A percentile compares a stretch with the other conserved stretches of the same genome.
Conservation (phyloP, 345 rosid genomes). For the Moricandia arvensis region DNA sequence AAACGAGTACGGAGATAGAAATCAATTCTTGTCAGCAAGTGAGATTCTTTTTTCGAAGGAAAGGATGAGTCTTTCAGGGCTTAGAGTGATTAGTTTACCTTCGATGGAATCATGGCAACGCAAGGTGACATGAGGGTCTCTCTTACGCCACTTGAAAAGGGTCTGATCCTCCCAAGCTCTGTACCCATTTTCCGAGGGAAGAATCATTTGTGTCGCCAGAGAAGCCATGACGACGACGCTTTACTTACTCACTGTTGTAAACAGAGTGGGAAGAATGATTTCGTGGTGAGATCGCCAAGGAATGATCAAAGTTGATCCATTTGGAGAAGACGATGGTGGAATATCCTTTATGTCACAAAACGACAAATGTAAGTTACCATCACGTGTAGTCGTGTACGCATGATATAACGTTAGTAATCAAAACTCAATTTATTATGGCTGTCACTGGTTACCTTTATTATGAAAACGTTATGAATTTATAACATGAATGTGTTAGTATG, state of each 20-base stretch:
- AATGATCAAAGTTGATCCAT: constrained; percentile 43
- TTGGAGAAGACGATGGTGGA: not conserved
- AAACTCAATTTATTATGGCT: not conserved
- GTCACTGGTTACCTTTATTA: too few relatives aligned
- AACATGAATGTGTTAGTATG: too few relatives aligned
- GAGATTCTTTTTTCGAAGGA: not conserved
- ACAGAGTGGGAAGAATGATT: constrained; percentile 35
- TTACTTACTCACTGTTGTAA: not conserved
- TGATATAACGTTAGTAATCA: not conserved
- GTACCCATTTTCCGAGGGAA: constrained; percentile 58
- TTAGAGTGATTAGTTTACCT: constrained; percentile 39
- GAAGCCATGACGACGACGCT: constrained; percentile 41
- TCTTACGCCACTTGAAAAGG: constrained; percentile 80
- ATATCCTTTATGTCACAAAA: constrained; percentile 21
- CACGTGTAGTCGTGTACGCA: constrained; percentile 30
- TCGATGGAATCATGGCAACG: constrained; percentile 87
- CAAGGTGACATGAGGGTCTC: constrained; percentile 85
- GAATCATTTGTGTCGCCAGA: constrained; percentile 46
- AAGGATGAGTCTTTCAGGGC: not conserved
- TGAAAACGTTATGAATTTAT: too few relatives aligned
- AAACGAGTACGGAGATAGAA: not conserved
- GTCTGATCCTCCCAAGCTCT: constrained; percentile 80
- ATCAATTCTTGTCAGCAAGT: not conserved
- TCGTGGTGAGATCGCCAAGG: constrained; percentile 43
- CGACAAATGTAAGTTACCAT: constrained; percentile 20